Percentiles rank a stretch among this genome's conserved stretches.
Conservation (phyloP, 768 basidiomycete species). For the Cystofilobasidium ferigula region DNA sequence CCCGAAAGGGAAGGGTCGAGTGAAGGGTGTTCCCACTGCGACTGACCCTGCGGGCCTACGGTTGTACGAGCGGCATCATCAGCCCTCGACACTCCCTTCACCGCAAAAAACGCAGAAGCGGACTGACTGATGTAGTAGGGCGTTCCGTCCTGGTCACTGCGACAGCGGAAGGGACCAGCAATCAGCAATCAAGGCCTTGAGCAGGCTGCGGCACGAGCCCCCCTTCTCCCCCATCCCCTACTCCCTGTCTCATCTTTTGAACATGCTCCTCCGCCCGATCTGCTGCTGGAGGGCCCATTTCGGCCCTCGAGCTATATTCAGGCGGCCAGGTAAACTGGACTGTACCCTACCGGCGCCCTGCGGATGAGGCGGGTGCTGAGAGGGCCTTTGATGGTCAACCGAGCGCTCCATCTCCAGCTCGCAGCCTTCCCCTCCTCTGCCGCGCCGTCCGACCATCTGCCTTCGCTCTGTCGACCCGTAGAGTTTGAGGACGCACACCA, state of each 20-base stretch:
- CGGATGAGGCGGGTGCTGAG: no score
- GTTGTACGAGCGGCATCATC: background rate
- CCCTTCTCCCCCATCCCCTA: background rate
- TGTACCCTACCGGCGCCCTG: no score
- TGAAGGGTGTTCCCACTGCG: conserved; percentile 78
- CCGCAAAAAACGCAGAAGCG: background rate
- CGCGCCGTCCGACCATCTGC: no score
- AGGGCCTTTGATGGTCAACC: no score
- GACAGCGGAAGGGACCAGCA: background rate
- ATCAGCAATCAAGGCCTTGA: background rate
- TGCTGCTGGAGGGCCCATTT: no score
- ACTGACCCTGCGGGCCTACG: conserved; percentile 61
- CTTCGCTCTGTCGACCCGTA: no score
- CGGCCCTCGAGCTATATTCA: no score
- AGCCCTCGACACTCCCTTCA: no score
- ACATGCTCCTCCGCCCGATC: no score
- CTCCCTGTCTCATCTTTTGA: background rate
- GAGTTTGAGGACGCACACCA: background rate
- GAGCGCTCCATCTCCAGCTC: no score
- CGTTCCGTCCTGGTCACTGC: conserved; percentile 23
- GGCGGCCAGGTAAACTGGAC: no score
- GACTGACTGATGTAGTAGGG: conserved; percentile 27
- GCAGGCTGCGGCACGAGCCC: background rate
- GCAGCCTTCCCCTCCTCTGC: no score
- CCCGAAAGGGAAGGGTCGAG: conserved; percentile 28